These are phyloP conservation scores for Nemania sp. DNA, from an alignment of 2,329 filamentous ascomycete species.

Conservation along the genomic window DNA sequence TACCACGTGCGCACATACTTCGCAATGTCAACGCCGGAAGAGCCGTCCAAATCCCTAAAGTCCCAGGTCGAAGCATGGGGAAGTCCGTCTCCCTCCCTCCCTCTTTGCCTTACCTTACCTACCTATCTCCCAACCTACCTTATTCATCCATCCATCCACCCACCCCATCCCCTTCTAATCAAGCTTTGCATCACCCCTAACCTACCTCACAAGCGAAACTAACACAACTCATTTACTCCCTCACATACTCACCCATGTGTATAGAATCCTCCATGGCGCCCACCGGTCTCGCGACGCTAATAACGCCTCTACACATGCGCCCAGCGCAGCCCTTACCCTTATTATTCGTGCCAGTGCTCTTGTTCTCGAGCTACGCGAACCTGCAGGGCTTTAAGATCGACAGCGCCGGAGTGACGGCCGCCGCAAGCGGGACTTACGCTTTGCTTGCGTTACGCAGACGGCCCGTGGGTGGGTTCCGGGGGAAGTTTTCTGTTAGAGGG, in stretches of 20 bases:
- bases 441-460: conserved; percentile 56
- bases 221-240: neutral
- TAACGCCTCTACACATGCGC: conserved; percentile 59
- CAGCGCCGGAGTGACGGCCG: conserved; percentile 58
- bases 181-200: neutral
- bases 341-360: conserved; percentile 53
- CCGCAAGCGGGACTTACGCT: conserved; percentile 61
- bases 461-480: conserved; percentile 39
- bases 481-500: conserved; percentile 49
- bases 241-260: conserved; percentile 1
- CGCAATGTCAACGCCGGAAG: conserved; percentile 40
- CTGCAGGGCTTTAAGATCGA: conserved; percentile 62
- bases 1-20: too few relatives aligned
- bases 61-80: conserved; percentile 51
- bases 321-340: conserved; percentile 57
- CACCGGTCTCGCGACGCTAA: conserved; percentile 58
- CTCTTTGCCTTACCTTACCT: too few relatives aligned
- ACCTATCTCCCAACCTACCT: neutral
- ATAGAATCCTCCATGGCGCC: conserved; percentile 60
- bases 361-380: conserved; percentile 62
- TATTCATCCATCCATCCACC: neutral
- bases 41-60: conserved; percentile 40
- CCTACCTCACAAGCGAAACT: neutral
- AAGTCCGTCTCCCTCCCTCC: conserved; percentile 32
- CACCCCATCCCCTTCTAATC: too few relatives aligned